phyloP scores from a whole-genome alignment of 2,329 filamentous ascomycete species.

The Neofusicoccum kwambonambiense region DNA sequence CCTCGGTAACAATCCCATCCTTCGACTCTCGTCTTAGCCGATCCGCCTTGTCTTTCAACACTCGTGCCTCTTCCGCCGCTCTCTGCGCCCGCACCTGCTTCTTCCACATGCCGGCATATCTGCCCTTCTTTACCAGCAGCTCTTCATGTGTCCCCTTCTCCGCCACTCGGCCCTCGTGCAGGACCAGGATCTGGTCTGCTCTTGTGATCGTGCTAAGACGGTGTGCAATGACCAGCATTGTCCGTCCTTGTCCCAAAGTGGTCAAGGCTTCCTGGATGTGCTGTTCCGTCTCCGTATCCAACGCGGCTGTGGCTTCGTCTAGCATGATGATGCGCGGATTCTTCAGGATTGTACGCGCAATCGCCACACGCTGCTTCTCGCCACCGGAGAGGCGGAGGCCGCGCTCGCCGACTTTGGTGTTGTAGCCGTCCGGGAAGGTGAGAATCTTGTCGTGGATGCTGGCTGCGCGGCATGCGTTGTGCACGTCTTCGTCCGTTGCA shows the following conservation, averaged over 20 bases:
- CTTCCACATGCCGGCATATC: slow-evolving; percentile 53
- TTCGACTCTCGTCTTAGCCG: slow-evolving; percentile 49
- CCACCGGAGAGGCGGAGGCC: slow-evolving; percentile 84
- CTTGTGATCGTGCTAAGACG: slow-evolving; percentile 56
- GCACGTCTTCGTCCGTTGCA: slow-evolving; percentile 78
- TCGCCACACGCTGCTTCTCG: slow-evolving; percentile 91
- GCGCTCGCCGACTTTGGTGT: slow-evolving; percentile 87
- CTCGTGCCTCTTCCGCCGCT: slow-evolving; percentile 50
- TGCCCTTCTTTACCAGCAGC: slow-evolving; percentile 46
- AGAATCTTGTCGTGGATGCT: slow-evolving; percentile 93
- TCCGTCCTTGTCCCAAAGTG: slow-evolving; percentile 79
- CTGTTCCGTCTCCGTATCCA: slow-evolving; percentile 90
- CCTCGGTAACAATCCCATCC: slow-evolving; percentile 39
- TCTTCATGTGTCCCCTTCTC: slow-evolving; percentile 54
- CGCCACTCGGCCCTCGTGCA: slow-evolving; percentile 53
- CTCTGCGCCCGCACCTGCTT: slow-evolving; percentile 53
- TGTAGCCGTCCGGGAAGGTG: slow-evolving; percentile 81
- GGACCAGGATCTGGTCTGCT: slow-evolving; percentile 56
- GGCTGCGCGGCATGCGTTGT: slow-evolving; percentile 77
- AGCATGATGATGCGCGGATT: slow-evolving; percentile 88
- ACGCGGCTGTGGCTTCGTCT: slow-evolving; percentile 87
- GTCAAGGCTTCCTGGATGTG: slow-evolving; percentile 86
- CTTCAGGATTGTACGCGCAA: slow-evolving; percentile 89
- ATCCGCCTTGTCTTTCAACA: slow-evolving; percentile 51
- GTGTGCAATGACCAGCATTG: slow-evolving; percentile 91